These are phyloP conservation scores for Calonectria hawksworthii DNA, from an alignment of 2,329 filamentous ascomycete species.

Conservation along the genomic window DNA sequence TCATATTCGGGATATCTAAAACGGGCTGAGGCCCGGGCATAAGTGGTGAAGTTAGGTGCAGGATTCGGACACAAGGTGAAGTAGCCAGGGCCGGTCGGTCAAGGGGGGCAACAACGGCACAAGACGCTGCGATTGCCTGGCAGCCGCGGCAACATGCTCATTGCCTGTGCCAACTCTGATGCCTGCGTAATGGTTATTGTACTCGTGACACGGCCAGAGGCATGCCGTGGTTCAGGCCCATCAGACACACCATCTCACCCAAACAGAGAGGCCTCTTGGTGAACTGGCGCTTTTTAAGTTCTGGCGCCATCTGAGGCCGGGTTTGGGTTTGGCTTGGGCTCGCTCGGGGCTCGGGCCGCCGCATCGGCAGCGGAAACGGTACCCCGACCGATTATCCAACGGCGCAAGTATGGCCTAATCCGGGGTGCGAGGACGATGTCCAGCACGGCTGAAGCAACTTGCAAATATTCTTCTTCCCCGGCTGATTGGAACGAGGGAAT, in stretches of 20 bases:
- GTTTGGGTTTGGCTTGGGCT: neutral
- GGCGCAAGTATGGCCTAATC: slow-evolving; percentile 44
- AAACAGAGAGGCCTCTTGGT: neutral
- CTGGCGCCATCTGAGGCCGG: slow-evolving; percentile 7
- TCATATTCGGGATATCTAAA: neutral
- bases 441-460: neutral
- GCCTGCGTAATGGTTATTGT: neutral
- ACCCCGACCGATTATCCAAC: slow-evolving; percentile 26
- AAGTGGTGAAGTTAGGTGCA: slow-evolving; percentile 19
- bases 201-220: neutral
- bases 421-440: slow-evolving; percentile 35
- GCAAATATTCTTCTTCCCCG: slow-evolving; percentile 8
- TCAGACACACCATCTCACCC: neutral
- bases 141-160: neutral
- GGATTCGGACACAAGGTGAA: slow-evolving; percentile 16
- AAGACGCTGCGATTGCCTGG: neutral
- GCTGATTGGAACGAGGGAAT: slow-evolving; percentile 38
- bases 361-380: slow-evolving; percentile 22
- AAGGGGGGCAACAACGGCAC: neutral
- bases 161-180: neutral
- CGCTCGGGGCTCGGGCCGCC: slow-evolving; percentile 13
- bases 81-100: slow-evolving; percentile 13
- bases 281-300: neutral
- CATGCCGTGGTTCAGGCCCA: neutral
- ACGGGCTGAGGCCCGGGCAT: slow-evolving; percentile 12